phyloP scores from a whole-genome alignment of 2,329 filamentous ascomycete species.

The Ceratocystiopsis sp. region DNA sequence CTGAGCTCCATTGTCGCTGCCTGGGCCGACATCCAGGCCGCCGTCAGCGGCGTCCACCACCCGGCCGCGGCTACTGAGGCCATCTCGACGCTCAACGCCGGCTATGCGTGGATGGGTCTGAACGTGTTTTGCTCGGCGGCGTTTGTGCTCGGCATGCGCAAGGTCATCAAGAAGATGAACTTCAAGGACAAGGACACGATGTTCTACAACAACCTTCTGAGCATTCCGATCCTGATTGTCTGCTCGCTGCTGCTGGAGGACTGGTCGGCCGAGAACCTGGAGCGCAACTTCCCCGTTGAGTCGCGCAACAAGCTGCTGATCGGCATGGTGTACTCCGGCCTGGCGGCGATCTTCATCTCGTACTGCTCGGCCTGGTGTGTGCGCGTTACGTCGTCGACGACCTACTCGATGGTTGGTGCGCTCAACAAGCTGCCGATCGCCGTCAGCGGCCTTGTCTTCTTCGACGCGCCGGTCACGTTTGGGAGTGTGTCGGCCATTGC shows the following conservation, averaged over 20 bases:
- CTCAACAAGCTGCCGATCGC: conserved; percentile 97
- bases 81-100: conserved; percentile 79
- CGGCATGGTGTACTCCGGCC: conserved; percentile 86
- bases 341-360: conserved; percentile 94
- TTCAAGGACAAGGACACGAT: conserved; percentile 99
- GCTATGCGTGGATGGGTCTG: conserved; percentile 94
- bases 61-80: conserved; percentile 49
- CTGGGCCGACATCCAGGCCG: conserved; percentile 91
- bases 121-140: conserved; percentile 91
- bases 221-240: conserved; percentile 76
- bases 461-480: conserved; percentile 81
- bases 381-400: conserved; percentile 89
- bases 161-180: conserved; percentile 98
- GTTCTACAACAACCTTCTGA: conserved; percentile 99
- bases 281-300: conserved; percentile 74
- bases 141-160: conserved; percentile 86
- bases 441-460: conserved; percentile 83
- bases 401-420: conserved; percentile 96
- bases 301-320: conserved; percentile 63
- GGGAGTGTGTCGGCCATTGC: conserved; percentile 83
- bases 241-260: conserved; percentile 75
- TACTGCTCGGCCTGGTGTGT: conserved; percentile 99
- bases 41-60: conserved; percentile 44
- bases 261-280: conserved; percentile 75
- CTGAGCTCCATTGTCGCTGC: conserved; percentile 85